Conservation (phyloP, 2,329 filamentous ascomycete genomes). For the Curvularia hawaiiensis region DNA sequence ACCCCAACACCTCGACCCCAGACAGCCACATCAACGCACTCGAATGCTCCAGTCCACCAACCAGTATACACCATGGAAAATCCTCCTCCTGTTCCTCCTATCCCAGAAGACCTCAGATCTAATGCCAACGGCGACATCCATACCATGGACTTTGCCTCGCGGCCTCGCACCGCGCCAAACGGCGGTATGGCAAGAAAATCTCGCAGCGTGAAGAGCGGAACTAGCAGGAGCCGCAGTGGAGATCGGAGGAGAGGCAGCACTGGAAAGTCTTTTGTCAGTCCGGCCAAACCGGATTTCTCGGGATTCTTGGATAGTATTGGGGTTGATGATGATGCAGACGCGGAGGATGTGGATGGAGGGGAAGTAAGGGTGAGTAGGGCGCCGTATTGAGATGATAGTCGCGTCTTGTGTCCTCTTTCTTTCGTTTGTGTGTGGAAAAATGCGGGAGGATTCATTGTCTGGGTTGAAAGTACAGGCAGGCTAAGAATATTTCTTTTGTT, state of each 20-base stretch:
- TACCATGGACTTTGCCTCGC: constrained; percentile 17
- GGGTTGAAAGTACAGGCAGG: background rate
- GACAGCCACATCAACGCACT: constrained; percentile 7
- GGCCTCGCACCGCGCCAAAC: constrained; percentile 32
- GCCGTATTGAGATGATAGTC: constrained; percentile 30
- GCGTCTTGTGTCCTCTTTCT: background rate
- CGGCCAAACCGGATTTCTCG: constrained; percentile 36
- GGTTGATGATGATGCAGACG: constrained; percentile 19
- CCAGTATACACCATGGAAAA: constrained; percentile 19
- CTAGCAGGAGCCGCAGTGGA: constrained; percentile 26
- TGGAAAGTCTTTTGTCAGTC: background rate
- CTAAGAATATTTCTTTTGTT: background rate
- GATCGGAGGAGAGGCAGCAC: constrained; percentile 23
- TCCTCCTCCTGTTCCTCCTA: constrained; percentile 43
- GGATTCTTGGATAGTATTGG: constrained; percentile 45
- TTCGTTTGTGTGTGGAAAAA: too few relatives aligned
- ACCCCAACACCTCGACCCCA: constrained; percentile 30
- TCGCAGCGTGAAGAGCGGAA: constrained; percentile 35
- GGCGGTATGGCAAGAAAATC: constrained; percentile 26
- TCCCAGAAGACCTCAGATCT: constrained; percentile 33
- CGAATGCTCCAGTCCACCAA: constrained; percentile 16
- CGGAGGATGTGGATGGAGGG: constrained; percentile 14
- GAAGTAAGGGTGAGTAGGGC: constrained; percentile 25
- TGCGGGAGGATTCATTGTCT: background rate
- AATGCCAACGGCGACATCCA: constrained; percentile 16